Conservation (phyloP, 345 rosid species). For the Syzygium grande region DNA sequence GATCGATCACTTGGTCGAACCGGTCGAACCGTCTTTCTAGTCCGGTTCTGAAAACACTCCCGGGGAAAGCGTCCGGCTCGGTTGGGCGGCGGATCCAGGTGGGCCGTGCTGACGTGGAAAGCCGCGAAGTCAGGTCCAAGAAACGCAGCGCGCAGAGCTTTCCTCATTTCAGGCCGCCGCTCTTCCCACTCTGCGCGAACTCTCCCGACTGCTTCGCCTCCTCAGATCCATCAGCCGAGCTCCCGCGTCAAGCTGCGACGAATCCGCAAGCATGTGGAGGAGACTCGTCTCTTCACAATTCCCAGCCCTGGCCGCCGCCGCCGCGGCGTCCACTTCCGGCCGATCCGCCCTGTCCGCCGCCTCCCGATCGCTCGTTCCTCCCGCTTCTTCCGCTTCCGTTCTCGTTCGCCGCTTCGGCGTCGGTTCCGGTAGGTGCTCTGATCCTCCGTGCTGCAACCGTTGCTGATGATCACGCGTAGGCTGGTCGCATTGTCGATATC, state of each 20-base stretch:
- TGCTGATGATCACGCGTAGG: neutral
- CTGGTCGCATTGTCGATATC: neutral
- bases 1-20: neutral
- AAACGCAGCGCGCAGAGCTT: neutral
- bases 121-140: neutral
- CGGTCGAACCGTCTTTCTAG: neutral
- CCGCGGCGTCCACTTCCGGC: conserved; percentile 9
- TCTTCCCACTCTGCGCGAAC: neutral
- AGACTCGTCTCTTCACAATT: conserved; percentile 52
- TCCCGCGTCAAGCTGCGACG: neutral
- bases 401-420: conserved; percentile 35
- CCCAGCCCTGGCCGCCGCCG: conserved; percentile 54
- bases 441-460: neutral
- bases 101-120: neutral
- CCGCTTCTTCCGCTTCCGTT: conserved; percentile 19
- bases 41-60: neutral
- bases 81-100: neutral
- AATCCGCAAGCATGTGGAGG: conserved; percentile 61
- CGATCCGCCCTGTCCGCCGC: conserved; percentile 17
- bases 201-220: neutral
- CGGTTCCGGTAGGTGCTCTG: conserved; percentile 33
- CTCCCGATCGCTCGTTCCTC: conserved; percentile 24
- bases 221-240: neutral
- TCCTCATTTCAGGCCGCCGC: neutral
- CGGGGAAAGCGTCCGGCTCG: neutral